These are phyloP conservation scores for Hirsutella minnesotensis DNA, from an alignment of 2,329 filamentous ascomycete genomes.

Conservation along the genomic window DNA sequence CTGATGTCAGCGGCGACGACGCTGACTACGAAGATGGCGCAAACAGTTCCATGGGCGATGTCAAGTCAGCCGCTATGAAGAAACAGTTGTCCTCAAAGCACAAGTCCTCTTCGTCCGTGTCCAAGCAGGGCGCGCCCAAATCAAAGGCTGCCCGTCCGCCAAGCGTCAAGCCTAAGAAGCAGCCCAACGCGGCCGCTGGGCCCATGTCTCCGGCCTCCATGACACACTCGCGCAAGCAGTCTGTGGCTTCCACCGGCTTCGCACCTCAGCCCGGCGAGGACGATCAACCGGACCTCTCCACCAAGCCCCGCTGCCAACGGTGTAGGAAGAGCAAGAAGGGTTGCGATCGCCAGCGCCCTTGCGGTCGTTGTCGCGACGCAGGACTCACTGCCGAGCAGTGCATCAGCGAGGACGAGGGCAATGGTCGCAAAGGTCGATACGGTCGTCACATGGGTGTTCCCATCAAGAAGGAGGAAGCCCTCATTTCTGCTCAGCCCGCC, in stretches of 20 bases:
- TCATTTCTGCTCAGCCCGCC: constrained; percentile 22
- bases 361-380: constrained; percentile 89
- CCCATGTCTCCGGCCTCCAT: constrained; percentile 55
- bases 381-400: constrained; percentile 89
- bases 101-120: constrained; percentile 20
- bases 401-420: constrained; percentile 94
- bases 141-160: constrained; percentile 29
- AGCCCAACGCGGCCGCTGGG: constrained; percentile 22
- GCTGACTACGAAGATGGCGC: constrained; percentile 19
- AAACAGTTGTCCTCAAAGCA: constrained; percentile 26
- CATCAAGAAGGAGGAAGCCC: constrained; percentile 43
- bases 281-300: constrained; percentile 83
- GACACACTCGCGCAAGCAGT: constrained; percentile 65
- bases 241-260: constrained; percentile 46
- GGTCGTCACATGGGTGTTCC: constrained; percentile 60
- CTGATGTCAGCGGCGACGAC: constrained; percentile 22
- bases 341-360: constrained; percentile 91
- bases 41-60: constrained; percentile 23
- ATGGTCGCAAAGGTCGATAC: constrained; percentile 91
- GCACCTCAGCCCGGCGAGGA: constrained; percentile 55
- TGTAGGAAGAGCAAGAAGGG: constrained; percentile 99
- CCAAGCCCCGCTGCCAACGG: constrained; percentile 92
- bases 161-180: constrained; percentile 40
- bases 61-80: constrained; percentile 28
- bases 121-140: constrained; percentile 18